Percentiles rank a stretch among this genome's conserved stretches.
These are phyloP conservation scores for Thymus quinquecostatus DNA, from an alignment of 257 asterid species.

Conservation along the genomic window DNA sequence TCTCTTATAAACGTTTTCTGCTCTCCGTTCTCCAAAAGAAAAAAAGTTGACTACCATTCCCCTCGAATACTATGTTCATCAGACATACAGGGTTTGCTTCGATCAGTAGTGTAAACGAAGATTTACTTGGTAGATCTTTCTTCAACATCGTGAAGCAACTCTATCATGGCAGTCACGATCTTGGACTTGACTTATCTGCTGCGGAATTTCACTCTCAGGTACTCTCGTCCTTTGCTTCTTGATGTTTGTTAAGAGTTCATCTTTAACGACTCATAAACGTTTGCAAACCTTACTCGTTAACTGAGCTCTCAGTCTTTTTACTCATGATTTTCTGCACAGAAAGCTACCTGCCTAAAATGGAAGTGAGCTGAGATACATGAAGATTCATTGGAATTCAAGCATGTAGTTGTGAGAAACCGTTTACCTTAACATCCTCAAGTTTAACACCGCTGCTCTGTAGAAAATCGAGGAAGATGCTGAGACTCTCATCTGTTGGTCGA, in stretches of 20 bases:
- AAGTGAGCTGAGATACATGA: slow-evolving; percentile 2
- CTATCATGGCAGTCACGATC: not conserved
- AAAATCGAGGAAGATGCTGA: slow-evolving; percentile 43
- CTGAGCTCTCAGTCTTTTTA: slow-evolving; percentile 1
- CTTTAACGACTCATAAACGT: not conserved
- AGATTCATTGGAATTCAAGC: not conserved
- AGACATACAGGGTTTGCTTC: not conserved
- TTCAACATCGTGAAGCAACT: not conserved
- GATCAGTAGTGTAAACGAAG: not conserved
- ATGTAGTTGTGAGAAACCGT: slow-evolving; percentile 11
- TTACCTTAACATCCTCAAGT: slow-evolving; percentile 52
- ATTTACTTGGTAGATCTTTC: not conserved
- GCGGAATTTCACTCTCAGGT: not conserved
- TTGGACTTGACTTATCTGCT: not conserved
- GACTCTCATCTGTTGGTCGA: slow-evolving; percentile 51
- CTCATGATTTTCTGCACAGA: not conserved
- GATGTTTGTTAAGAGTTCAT: not conserved
- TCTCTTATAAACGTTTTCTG: not conserved
- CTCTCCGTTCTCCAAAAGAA: too few relatives aligned
- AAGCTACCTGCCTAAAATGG: slow-evolving; percentile 29
- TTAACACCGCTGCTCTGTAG: slow-evolving; percentile 44
- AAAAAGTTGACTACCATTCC: not conserved
- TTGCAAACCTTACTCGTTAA: slow-evolving; percentile 1
- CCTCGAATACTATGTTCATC: not conserved
- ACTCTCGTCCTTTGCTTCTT: not conserved